Base-by-base conservation (phyloP, 2,329 filamentous ascomycete genomes). In the Xylaria sp. region DNA sequence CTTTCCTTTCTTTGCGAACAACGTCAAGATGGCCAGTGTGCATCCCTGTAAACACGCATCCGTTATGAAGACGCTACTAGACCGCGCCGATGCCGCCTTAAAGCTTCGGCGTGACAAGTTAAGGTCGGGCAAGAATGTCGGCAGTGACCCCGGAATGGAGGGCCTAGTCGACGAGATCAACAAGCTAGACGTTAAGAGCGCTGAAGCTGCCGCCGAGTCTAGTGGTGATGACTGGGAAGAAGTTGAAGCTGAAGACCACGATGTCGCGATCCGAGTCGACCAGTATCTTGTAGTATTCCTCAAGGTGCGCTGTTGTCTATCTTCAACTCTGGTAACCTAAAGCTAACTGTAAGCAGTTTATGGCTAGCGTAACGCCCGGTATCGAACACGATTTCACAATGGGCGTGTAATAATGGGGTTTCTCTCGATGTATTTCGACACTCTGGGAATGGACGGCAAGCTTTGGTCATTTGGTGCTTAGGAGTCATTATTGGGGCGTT, bases 361-460 rank as follows among this genome's bases (percentile, higher is more conserved):
- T 93, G 84, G 90, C 91, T 41, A 96, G 91, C 76, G 96, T 99
- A 54, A 98, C 95, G 18, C 96, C 96, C 6, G 94, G 94, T 57
- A 98, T 99, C 81, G 95, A 98, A 82, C 94, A 98, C 81, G 95
- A 98, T 80, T 98, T 97, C 80, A 98, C 95, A 0, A 98, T 98
- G 94, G 93, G 94, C 6, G 91, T 97, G 48, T 97, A 85, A 85
- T 25, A 31, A 50, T 41, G 66, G 55, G 58, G 34, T 28, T 66
- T 65, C 63, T 55, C 50, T 65, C 34, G 68, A 44, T 55, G 67
- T 65, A 39, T 57, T 50, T 18, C 52, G 31, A 25, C 15, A 1
- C 12, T 15, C 25, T 44, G 25, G 23, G 48, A 55, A 15, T 44
- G n/a, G 37, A 39, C 23, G 62, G 64, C 58, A 23, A 50, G 34